These are phyloP conservation scores for Aegle marmelos DNA, from an alignment of 345 rosid genomes.

Conservation along the genomic window DNA sequence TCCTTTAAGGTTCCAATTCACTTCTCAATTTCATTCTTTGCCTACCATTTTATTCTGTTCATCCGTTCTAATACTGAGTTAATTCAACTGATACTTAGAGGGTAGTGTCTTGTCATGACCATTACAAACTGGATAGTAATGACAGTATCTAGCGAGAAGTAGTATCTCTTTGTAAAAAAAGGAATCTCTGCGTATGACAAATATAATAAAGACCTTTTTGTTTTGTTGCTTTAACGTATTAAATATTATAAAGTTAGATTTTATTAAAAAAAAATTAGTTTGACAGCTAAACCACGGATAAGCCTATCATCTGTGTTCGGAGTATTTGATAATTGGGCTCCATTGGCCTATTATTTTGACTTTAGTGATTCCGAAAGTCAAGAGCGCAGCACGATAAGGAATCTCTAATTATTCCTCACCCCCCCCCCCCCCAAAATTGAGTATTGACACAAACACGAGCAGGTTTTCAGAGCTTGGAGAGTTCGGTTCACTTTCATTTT, in stretches of 20 bases:
- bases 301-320: not conserved
- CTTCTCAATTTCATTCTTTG: not conserved
- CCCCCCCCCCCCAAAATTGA: too few relatives aligned
- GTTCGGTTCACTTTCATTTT: too few relatives aligned
- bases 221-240: not conserved
- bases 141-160: not conserved
- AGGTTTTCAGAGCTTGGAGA: too few relatives aligned
- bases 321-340: not conserved
- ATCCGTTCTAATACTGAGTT: not conserved
- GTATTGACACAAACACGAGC: too few relatives aligned
- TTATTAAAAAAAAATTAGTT: not conserved
- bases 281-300: not conserved
- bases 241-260: too few relatives aligned
- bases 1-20: not conserved
- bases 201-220: not conserved
- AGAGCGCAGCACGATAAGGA: not conserved
- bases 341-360: conserved; percentile 5
- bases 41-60: not conserved
- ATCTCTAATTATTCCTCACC: not conserved
- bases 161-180: not conserved
- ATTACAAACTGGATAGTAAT: not conserved
- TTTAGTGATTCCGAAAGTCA: not conserved
- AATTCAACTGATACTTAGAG: not conserved
- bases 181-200: not conserved
- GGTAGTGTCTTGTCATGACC: not conserved